Base-by-base conservation (phyloP, 768 basidiomycete genomes). In the Boletus bicolor region DNA sequence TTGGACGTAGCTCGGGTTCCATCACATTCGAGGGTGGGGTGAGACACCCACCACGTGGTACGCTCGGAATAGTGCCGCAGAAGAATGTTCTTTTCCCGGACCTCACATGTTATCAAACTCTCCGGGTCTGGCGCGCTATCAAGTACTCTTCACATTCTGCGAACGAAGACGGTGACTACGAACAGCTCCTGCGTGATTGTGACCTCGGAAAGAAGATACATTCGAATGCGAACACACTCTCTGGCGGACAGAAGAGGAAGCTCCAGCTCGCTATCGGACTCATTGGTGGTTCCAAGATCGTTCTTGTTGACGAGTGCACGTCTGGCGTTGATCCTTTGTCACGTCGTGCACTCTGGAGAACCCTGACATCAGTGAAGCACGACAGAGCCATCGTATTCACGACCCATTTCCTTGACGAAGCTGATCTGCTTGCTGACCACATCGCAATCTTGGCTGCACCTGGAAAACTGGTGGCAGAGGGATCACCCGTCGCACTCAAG, bases 251-350 rank as follows among this genome's bases (percentile, higher is more conserved):
- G 73, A 91, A 91, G 73, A 70, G 90, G 64, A 91, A 91, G 70
- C 72, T 92, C 26, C 90, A 92, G 62, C 74, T 91, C n/a, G 90
- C 90, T 0, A 85, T 89, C 61, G 89, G 89, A 11, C 73, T 92
- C 11, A 75, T 90, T 26, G 88, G 88, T 5, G 88, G 89, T 2
- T 89, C 88, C 0, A 83, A 82, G 64, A 82, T 84, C 55, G 75
- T 83, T 34, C 74, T 83, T n/a, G 80, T 84, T 10, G 83, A 85
- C 60, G 83, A 85, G 67, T 86, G 85, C 64, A 91, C 89, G 2
- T 89, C 87, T 24, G 90, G 90, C 3, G 86, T 93, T 11, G 90
- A 93, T 66, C 90, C 90, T 3, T 71, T 93, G 36, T 90, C 89
- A 53, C 76, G 90, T 48, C 78, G 90, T 34, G 83, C 90, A 1